Evolutionary conservation across 257 asterid genomes (phyloP).

Genomic region (Marsdenia floribunda): DNA sequence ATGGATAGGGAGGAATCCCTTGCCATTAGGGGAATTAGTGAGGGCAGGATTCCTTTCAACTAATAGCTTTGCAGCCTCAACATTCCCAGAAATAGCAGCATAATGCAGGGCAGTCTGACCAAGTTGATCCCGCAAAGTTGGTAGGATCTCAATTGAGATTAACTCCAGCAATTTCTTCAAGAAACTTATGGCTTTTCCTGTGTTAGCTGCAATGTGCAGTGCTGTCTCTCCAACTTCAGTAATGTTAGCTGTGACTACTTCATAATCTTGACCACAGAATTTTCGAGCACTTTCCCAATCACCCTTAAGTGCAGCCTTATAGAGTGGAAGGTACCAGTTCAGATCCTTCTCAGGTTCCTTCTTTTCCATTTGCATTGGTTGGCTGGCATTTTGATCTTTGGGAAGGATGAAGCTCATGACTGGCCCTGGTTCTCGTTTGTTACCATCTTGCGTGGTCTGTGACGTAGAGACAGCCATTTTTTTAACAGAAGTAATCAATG

Average conservation of each 20-base stretch:
- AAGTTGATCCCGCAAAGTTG: constrained; percentile 17
- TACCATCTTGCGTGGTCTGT: constrained; percentile 3
- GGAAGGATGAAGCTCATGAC: constrained; percentile 23
- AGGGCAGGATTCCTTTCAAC: constrained; percentile 22
- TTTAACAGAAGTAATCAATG: not conserved
- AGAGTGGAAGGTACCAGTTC: constrained; percentile 33
- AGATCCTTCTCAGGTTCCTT: constrained; percentile 33
- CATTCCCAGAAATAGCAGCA: constrained; percentile 34
- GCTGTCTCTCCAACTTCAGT: constrained; percentile 29
- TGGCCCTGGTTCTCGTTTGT: constrained; percentile 26
- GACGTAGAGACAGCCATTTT: constrained; percentile 27
- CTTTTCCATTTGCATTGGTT: constrained; percentile 7
- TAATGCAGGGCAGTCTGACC: constrained; percentile 35
- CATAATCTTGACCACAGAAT: constrained; percentile 30
- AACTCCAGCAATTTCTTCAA: constrained; percentile 30
- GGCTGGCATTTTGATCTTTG: constrained; percentile 12
- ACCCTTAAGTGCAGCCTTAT: constrained; percentile 35
- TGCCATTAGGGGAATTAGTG: constrained; percentile 14
- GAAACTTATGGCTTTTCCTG: constrained; percentile 27
- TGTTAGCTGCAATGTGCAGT: constrained; percentile 31
- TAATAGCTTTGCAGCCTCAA: constrained; percentile 26
- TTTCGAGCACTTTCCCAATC: constrained; percentile 34
- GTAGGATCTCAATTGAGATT: constrained; percentile 25
- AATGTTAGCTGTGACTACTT: constrained; percentile 33
- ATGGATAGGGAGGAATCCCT: constrained; percentile 23